Conservation (phyloP, 2,329 filamentous ascomycete genomes). For the Nothomitra cinnamomea region DNA sequence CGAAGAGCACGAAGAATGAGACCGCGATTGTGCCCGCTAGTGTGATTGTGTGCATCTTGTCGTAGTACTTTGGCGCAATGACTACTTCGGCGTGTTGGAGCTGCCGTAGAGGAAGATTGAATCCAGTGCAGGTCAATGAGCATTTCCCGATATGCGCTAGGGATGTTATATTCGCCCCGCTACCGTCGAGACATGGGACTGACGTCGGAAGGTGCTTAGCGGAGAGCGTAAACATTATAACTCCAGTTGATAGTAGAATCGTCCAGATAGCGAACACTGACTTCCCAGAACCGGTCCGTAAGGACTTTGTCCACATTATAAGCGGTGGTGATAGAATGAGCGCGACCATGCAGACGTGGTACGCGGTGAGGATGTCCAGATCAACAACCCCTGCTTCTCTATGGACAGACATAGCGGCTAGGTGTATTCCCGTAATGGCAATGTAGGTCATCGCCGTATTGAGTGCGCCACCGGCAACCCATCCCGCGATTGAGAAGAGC, state of each 20-base stretch:
- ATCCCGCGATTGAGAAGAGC: conserved; percentile 1
- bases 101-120: not conserved
- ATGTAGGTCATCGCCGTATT: conserved; percentile 4
- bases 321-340: conserved; percentile 1
- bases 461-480: not conserved
- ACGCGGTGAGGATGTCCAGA: not conserved
- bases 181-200: not conserved
- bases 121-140: not conserved
- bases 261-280: not conserved
- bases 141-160: not conserved
- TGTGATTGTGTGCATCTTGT: not conserved
- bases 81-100: not conserved
- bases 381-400: not conserved
- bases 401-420: conserved; percentile 1
- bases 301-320: conserved; percentile 3
- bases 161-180: not conserved
- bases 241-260: not conserved
- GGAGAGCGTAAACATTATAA: not conserved
- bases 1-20: not conserved
- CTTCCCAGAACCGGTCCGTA: not conserved
- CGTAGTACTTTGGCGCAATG: conserved; percentile 1
- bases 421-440: conserved; percentile 1
- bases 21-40: not conserved
- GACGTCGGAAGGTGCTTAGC: not conserved
- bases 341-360: conserved; percentile 3